phyloP scores from a whole-genome alignment of 371 early-diverging fungal species.

The Rhizomucor miehei region DNA sequence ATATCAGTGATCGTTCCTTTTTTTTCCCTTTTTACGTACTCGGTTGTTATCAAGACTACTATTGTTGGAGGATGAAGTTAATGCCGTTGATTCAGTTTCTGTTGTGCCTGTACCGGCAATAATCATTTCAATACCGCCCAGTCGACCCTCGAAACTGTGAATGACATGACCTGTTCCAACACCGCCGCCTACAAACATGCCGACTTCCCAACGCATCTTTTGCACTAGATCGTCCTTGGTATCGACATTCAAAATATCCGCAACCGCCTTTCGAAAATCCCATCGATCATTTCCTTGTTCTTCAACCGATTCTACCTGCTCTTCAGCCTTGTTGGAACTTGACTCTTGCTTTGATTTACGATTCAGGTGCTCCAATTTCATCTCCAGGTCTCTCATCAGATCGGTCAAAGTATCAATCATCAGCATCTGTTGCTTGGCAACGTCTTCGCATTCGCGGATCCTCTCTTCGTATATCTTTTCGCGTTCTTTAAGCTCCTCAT shows the following conservation, averaged over 20 bases:
- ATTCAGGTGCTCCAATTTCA: slow-evolving; percentile 15
- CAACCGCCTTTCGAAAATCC: slow-evolving; percentile 28
- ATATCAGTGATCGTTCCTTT: no score
- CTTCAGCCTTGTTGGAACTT: not conserved
- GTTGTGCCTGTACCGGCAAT: slow-evolving; percentile 42
- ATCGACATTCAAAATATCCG: slow-evolving; percentile 30
- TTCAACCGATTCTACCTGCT: not conserved
- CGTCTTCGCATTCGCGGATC: slow-evolving; percentile 22
- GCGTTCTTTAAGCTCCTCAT: slow-evolving; percentile 21
- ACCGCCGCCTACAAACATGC: slow-evolving; percentile 44
- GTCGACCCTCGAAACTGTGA: slow-evolving; percentile 28
- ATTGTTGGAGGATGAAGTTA: not conserved
- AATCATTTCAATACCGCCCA: slow-evolving; percentile 39
- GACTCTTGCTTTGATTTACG: not conserved
- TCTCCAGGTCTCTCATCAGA: slow-evolving; percentile 19
- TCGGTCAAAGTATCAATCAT: slow-evolving; percentile 24
- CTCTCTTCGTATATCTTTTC: slow-evolving; percentile 23
- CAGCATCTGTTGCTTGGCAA: slow-evolving; percentile 18
- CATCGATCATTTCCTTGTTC: slow-evolving; percentile 15
- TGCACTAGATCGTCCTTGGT: slow-evolving; percentile 34
- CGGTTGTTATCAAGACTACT: no score
- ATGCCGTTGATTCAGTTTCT: slow-evolving; percentile 1
- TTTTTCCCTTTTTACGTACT: no score
- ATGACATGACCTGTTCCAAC: slow-evolving; percentile 46
- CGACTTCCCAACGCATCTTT: slow-evolving; percentile 43